A percentile compares a stretch with the other conserved stretches of the same genome.
Evolutionary conservation across 2,329 filamentous ascomycete genomes (phyloP).

Genomic region (Scytalidium sp.): DNA sequence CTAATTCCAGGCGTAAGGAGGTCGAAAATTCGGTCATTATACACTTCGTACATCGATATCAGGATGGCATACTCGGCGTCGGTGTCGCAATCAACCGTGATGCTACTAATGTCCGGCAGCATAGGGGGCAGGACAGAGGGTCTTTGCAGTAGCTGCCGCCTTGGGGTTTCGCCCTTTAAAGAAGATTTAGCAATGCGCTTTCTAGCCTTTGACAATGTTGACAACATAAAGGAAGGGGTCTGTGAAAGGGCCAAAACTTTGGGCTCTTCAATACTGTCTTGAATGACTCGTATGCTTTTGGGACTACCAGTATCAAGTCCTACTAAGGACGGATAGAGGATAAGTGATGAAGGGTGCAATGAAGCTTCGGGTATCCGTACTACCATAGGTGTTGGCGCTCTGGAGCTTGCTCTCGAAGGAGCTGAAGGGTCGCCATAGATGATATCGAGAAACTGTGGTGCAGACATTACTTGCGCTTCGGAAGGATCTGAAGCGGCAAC

Average conservation of each 20-base stretch:
- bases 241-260: slow-evolving; percentile 13
- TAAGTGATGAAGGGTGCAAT: slow-evolving; percentile 12
- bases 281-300: slow-evolving; percentile 22
- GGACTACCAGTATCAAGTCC: slow-evolving; percentile 22
- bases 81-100: slow-evolving; percentile 64
- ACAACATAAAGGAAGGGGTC: slow-evolving; percentile 26
- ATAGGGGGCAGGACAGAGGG: slow-evolving; percentile 69
- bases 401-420: slow-evolving; percentile 57
- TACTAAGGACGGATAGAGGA: slow-evolving; percentile 19
- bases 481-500: slow-evolving; percentile 75
- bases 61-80: slow-evolving; percentile 81
- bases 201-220: slow-evolving; percentile 25
- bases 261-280: slow-evolving; percentile 1
- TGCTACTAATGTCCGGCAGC: slow-evolving; percentile 66
- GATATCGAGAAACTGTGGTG: slow-evolving; percentile 73
- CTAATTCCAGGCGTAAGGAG: slow-evolving; percentile 67
- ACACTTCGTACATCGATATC: slow-evolving; percentile 98
- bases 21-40: slow-evolving; percentile 97
- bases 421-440: slow-evolving; percentile 65
- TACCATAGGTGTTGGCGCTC: slow-evolving; percentile 67
- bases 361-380: slow-evolving; percentile 43
- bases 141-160: slow-evolving; percentile 60
- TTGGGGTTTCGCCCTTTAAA: slow-evolving; percentile 56
- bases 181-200: slow-evolving; percentile 29
- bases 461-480: slow-evolving; percentile 74